These are phyloP conservation scores for Ormosia semicastrata DNA, from an alignment of 306 rosid species.

Conservation along the genomic window DNA sequence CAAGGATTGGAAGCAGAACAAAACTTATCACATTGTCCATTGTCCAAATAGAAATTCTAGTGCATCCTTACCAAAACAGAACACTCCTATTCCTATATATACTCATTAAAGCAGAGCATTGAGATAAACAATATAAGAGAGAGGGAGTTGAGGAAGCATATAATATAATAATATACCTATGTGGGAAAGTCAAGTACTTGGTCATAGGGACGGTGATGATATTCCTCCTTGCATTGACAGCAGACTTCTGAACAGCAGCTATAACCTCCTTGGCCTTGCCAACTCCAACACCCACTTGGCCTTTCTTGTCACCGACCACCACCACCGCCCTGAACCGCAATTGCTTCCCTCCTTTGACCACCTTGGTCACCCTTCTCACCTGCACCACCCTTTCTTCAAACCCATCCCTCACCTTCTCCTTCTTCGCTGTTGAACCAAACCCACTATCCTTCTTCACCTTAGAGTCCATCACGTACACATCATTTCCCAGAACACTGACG, in stretches of 20 bases:
- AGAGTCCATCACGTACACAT: constrained; percentile 69
- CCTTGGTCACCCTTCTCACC: constrained; percentile 90
- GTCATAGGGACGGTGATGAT: constrained; percentile 72
- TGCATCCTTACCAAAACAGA: too few relatives aligned
- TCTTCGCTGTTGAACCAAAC: constrained; percentile 58
- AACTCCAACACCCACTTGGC: constrained; percentile 83
- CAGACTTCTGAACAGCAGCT: constrained; percentile 72
- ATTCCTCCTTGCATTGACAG: constrained; percentile 71
- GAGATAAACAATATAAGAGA: too few relatives aligned
- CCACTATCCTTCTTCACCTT: constrained; percentile 52
- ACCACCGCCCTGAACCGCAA: constrained; percentile 75
- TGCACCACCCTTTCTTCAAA: constrained; percentile 88
- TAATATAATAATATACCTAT: constrained; percentile 39
- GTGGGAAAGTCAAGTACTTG: constrained; percentile 73
- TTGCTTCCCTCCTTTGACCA: constrained; percentile 94
- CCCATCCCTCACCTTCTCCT: constrained; percentile 74
- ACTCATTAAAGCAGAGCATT: too few relatives aligned
- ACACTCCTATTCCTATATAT: too few relatives aligned
- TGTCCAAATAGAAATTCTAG: too few relatives aligned
- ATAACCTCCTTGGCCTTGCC: constrained; percentile 81
- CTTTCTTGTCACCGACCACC: constrained; percentile 88
- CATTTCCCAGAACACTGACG: constrained; percentile 57
- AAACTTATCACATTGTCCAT: too few relatives aligned
- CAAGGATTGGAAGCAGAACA: too few relatives aligned
- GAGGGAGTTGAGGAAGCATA: too few relatives aligned